These are phyloP conservation scores for Marasmius oreades DNA, from an alignment of 1,284 basidiomycete genomes.

Conservation along the genomic window DNA sequence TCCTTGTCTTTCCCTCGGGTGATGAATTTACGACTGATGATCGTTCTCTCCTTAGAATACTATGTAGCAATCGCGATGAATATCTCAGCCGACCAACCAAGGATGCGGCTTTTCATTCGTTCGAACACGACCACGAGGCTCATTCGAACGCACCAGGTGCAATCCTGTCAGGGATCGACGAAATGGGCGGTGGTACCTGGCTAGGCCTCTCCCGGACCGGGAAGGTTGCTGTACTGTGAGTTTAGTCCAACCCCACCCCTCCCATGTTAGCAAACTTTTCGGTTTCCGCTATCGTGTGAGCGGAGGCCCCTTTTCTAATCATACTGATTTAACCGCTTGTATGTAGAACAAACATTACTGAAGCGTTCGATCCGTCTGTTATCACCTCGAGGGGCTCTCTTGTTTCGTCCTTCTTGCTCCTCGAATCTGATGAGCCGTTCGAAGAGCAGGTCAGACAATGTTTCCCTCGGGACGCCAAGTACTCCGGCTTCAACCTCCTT, in stretches of 20 bases:
- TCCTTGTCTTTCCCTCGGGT: constrained; percentile 5
- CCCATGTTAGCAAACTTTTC: constrained; percentile 3
- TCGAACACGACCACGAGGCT: constrained; percentile 32
- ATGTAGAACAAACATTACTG: constrained; percentile 76
- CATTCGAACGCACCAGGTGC: constrained; percentile 23
- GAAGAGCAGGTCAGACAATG: constrained; percentile 44
- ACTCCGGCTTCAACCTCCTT: constrained; percentile 77
- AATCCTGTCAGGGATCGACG: constrained; percentile 72
- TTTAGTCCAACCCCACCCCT: constrained; percentile 14
- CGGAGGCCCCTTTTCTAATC: background rate
- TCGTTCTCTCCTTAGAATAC: constrained; percentile 42
- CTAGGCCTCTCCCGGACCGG: constrained; percentile 65
- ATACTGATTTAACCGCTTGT: constrained; percentile 9
- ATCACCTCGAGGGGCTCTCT: constrained; percentile 63
- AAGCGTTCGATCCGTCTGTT: constrained; percentile 41
- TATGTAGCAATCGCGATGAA: constrained; percentile 78
- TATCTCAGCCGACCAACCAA: constrained; percentile 61
- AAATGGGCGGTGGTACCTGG: constrained; percentile 74
- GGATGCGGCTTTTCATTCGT: constrained; percentile 60
- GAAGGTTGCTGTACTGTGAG: constrained; percentile 67
- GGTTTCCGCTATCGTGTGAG: background rate
- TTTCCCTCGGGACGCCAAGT: constrained; percentile 43
- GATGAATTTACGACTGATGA: constrained; percentile 5
- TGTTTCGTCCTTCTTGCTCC: constrained; percentile 61
- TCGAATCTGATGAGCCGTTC: constrained; percentile 39